These are phyloP conservation scores for Syncephalis fuscata DNA, from an alignment of 371 early-diverging fungal species.

Conservation along the genomic window DNA sequence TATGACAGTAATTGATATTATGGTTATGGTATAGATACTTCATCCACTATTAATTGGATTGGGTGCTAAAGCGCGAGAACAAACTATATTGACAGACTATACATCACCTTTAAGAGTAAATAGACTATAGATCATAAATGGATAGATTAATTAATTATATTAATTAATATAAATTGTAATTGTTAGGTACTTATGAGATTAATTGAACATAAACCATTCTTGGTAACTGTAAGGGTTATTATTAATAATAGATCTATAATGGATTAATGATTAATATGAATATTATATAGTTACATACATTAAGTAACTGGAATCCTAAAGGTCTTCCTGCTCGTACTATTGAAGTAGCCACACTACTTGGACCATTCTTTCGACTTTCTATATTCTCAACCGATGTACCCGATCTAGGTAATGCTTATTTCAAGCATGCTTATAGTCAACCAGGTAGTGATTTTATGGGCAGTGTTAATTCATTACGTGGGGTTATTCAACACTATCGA, in stretches of 20 bases:
- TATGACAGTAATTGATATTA: neutral
- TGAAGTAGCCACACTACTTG: constrained; percentile 48
- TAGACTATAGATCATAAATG: neutral
- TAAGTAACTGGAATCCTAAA: constrained; percentile 40
- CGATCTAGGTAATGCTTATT: constrained; percentile 5
- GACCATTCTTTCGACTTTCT: constrained; percentile 50
- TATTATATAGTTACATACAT: constrained; percentile 22
- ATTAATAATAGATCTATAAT: neutral
- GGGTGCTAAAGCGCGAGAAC: constrained; percentile 15
- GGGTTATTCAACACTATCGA: too few species aligned
- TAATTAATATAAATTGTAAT: neutral
- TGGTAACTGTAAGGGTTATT: constrained; percentile 25
- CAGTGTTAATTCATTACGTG: too few species aligned
- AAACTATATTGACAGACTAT: constrained; percentile 36
- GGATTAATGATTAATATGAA: constrained; percentile 4
- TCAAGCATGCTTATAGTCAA: too few species aligned
- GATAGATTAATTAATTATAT: neutral
- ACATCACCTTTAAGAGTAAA: constrained; percentile 28
- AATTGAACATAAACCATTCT: constrained; percentile 28
- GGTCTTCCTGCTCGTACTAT: constrained; percentile 31
- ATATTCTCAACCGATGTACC: constrained; percentile 35
- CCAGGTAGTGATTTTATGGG: too few species aligned
- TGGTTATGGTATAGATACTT: constrained; percentile 17
- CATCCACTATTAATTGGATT: constrained; percentile 28
- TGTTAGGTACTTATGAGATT: constrained; percentile 21